A percentile compares a stretch with the other conserved stretches of the same genome.
phyloP scores from a whole-genome alignment of 1,139 yeast genomes.

The Taphrina pruni region DNA sequence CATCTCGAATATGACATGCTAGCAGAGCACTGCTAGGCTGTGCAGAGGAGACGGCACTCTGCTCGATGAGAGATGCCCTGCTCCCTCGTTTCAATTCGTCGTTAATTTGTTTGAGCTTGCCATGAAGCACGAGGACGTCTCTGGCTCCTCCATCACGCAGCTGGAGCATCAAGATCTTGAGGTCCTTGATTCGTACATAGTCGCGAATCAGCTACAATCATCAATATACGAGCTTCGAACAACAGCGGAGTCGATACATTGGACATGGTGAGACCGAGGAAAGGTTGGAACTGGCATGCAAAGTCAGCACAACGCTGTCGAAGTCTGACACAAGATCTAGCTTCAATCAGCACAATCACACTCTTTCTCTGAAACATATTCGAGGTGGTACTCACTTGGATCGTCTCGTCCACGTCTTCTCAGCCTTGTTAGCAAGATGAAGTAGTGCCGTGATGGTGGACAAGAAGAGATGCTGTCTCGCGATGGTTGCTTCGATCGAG shows the following conservation, averaged over 20 bases:
- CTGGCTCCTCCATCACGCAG: conserved; percentile 11
- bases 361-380: no score
- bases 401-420: conserved; percentile 12
- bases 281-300: conserved; percentile 3
- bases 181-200: conserved; percentile 9
- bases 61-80: conserved; percentile 7
- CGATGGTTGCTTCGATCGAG: conserved; percentile 1
- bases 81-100: conserved; percentile 9
- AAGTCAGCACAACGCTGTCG: conserved; percentile 9
- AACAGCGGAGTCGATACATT: background rate
- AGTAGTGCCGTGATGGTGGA: conserved; percentile 9
- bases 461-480: conserved; percentile 6
- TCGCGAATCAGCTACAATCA: conserved; percentile 4
- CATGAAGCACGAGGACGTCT: conserved; percentile 6
- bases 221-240: background rate
- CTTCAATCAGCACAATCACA: background rate
- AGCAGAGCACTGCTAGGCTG: background rate
- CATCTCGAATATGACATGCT: conserved; percentile 10
- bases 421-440: conserved; percentile 1
- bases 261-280: conserved; percentile 12
- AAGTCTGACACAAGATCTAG: conserved; percentile 17
- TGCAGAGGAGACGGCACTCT: background rate
- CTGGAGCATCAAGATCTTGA: conserved; percentile 12
- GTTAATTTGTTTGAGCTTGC: conserved; percentile 6
- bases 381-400: background rate